Evolutionary conservation across 345 rosid species (phyloP), one percentile per base, ranked within the genome.

Genomic region (Hirschfeldia incana): DNA sequence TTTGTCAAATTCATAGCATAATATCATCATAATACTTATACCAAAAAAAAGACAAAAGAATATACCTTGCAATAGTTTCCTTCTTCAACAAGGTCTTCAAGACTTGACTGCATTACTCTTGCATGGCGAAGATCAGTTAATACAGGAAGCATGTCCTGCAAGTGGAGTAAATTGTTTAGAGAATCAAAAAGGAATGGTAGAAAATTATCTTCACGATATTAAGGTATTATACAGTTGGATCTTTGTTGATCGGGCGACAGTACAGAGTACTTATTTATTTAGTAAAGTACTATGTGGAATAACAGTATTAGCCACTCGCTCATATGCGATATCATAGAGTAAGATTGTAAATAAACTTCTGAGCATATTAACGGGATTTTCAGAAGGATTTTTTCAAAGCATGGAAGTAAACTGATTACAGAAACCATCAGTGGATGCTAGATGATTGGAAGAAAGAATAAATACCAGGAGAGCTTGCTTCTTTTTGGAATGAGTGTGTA

Each of bases 381-480:
- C 32, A 74, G 61, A 2, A 51, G 33, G 11, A 49, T 1, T 34
- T 34, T 34, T 34, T 34, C 37, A 36, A 51, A 51, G 21, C 58
- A 51, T 1, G 21, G 12, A 49, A 51, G 15, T n/a, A 15, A 4
- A 51, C 57, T 36, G 2, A 65, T 36, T 36, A 7, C 9, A 59
- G 67, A 49, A 67, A 78, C 29, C 39, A 73, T 16, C 16, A 13
- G 32, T 1, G 60, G 59, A 67, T 29, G 57, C 73, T 58, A 65
- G 62, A 32, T 72, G 49, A 69, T 32, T 69, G 49, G 49, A 63
- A 69, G 33, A 64, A 67, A 67, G 68, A 77, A 77, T 61, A 73
- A 76, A n/a, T 89, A 93, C 99, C 97, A 86, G 82, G 65, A 95
- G 92, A 82, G 98, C 89, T 85, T 95, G 98, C 62, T 95, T 95